Evolutionary conservation across 306 rosid species (phyloP), one percentile per base, ranked within the genome.

Genomic region (Amphicarpaea edgeworthii): DNA sequence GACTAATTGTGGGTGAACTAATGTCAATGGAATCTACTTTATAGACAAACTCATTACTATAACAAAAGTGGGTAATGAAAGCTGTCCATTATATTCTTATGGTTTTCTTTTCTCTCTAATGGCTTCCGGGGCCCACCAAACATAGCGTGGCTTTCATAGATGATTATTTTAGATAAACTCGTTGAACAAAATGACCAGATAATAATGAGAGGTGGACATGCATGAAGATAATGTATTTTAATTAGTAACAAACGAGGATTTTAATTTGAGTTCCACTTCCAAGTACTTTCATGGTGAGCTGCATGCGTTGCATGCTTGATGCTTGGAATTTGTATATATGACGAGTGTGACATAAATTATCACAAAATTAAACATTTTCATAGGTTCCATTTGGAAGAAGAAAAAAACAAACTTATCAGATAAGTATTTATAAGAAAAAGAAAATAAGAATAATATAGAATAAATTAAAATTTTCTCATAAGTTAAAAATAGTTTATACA

Each of bases 191-290:
- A 57, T 79, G n/a, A 76, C 57, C 61, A 70, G 14, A 55, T 37
- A 59, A 75, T 64, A 47, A 57, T 75, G 76, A 76, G 61, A 84
- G 45, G 30, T 30, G 17, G 76, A 55, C 77, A 68, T 62, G 57
- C 79, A 73, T 62, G 83, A 73, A 78, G 88, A 85, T 85, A 85
- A 81, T 77, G 72, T 81, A 37, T 15, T 77, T 60, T 60, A 60
- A 2, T 81, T 70, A 32, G 64, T 42, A 21, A 45, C 75, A 77
- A 77, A 46, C 8, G 42, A 65, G 71, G 74, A 41, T 72, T 66
- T n/a, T 66, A 7, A 38, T 51, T 19, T 19, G 6, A 51, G 58
- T 65, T 79, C 46, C 68, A 51, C 50, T 65, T 79, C 46, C 68
- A 7, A 14, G 46, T 15, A 47, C 70, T 72, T 61, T 43, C 49